Percentiles rank a stretch among this genome's conserved stretches.
Evolutionary conservation across 306 rosid genomes (phyloP).

Genomic region (Prunus dulcis): DNA sequence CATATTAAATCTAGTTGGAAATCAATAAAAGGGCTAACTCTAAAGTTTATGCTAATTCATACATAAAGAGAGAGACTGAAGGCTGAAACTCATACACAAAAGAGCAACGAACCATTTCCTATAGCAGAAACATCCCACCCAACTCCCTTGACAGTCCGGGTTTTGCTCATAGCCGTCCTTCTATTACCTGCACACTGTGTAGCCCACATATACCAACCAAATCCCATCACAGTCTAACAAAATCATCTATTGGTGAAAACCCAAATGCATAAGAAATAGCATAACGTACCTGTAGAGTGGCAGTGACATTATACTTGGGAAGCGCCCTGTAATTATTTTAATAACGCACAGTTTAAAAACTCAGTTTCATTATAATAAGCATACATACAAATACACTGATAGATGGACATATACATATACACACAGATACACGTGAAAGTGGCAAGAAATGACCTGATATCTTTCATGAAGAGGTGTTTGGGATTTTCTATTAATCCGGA

Average conservation of each 20-base stretch:
- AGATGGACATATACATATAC: no score
- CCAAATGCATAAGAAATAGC: neutral
- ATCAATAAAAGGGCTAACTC: neutral
- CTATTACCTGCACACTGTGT: constrained; percentile 92
- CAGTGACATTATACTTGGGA: constrained; percentile 78
- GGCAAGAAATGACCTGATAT: constrained; percentile 56
- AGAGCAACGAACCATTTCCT: constrained; percentile 72
- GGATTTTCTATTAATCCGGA: constrained; percentile 59
- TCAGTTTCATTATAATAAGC: neutral
- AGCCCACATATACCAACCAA: constrained; percentile 13
- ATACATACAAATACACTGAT: no score
- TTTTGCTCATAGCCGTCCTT: constrained; percentile 94
- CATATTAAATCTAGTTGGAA: neutral
- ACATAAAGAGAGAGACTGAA: neutral
- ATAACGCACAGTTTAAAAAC: neutral
- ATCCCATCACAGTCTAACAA: neutral
- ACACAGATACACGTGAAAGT: neutral
- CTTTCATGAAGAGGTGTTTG: constrained; percentile 62
- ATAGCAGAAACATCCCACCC: constrained; percentile 97
- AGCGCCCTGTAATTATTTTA: constrained; percentile 57
- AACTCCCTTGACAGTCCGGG: constrained; percentile 72
- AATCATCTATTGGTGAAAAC: neutral
- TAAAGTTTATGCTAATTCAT: neutral
- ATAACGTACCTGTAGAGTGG: constrained; percentile 72
- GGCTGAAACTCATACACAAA: constrained; percentile 2